Evolutionary conservation across 768 basidiomycete genomes (phyloP), one percentile per base, ranked within the genome.

Genomic region (Lactarius deliciosus): DNA sequence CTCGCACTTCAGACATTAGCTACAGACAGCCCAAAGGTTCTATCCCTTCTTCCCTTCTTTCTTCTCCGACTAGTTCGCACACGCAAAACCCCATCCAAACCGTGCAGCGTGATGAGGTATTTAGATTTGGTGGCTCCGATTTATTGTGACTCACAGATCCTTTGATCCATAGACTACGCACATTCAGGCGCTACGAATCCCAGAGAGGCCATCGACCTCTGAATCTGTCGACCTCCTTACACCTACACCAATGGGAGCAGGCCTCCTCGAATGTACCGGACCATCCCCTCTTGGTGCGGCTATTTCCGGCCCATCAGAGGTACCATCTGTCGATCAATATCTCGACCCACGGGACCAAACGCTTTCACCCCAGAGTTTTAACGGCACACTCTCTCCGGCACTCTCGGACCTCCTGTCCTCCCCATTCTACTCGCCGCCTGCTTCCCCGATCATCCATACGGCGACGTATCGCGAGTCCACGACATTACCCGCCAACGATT

Each of bases 361-460:
- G 41, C 28, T 64, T 28, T 60, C 63, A 10, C 53, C 63, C 28
- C 50, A 20, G 25, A 56, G 30, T 13, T 15, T 57, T 43, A 40
- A 64, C 15, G 58, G 20, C 34, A 20, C 20, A 1, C 5, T 55
- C 43, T 68, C 66, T 18, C 66, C 66, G 20, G 16, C 63, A 20
- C 66, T 56, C 25, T 68, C 66, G 57, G 66, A 64, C 8, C 40
- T 56, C 57, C 34, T 68, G 30, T 63, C 66, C 54, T 64, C 66
- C 15, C 53, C 63, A n/a, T 64, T 63, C 28, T 56, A 64, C 34
- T 68, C 66, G 5, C 68, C 64, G n/a, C 68, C 64, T 11, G 57
- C 60, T 5, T 65, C 68, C 5, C 68, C 68, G 2, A 66, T 58
- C 40, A 2, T 66, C 15, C 59, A 34, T 57, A 60, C 45, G 25